A percentile compares a stretch with the other conserved stretches of the same genome.
Conservation (phyloP, 2,329 filamentous ascomycete genomes). For the Gyromitra esculenta region DNA sequence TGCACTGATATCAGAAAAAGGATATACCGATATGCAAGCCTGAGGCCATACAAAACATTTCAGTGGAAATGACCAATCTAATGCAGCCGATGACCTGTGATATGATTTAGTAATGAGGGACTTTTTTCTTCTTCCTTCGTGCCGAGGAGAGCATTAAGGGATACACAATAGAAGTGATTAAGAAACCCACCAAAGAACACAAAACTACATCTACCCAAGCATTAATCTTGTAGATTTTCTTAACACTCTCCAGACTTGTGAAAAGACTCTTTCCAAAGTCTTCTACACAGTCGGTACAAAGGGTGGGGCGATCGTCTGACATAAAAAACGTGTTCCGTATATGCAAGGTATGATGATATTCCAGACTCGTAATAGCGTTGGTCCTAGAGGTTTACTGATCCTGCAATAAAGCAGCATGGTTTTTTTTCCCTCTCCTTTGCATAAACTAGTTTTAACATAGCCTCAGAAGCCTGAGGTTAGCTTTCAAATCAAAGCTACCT, state of each 20-base stretch:
- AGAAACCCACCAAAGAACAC: constrained; percentile 2
- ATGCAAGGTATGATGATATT: constrained; percentile 8
- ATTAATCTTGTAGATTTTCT: constrained; percentile 2
- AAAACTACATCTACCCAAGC: not conserved
- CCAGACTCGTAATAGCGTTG: constrained; percentile 3
- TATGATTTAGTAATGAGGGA: constrained; percentile 16
- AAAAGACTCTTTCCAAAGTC: not conserved
- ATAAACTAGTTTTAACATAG: constrained; percentile 33
- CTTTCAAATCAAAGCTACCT: constrained; percentile 1
- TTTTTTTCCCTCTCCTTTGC: not conserved
- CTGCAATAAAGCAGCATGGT: constrained; percentile 3
- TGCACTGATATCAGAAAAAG: constrained; percentile 31
- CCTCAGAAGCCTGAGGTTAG: constrained; percentile 12
- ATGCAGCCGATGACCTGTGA: constrained; percentile 11
- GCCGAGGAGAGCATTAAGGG: not conserved
- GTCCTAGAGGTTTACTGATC: constrained; percentile 15
- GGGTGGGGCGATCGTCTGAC: constrained; percentile 14
- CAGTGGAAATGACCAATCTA: constrained; percentile 29
- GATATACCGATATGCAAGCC: constrained; percentile 19
- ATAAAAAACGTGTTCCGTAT: constrained; percentile 19
- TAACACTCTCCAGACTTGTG: not conserved
- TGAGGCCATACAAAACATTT: constrained; percentile 7
- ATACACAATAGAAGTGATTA: constrained; percentile 5
- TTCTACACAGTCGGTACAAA: constrained; percentile 9
- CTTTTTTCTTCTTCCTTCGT: not conserved